Base-by-base conservation (phyloP, 306 rosid genomes). In the Cajanus cajan region DNA sequence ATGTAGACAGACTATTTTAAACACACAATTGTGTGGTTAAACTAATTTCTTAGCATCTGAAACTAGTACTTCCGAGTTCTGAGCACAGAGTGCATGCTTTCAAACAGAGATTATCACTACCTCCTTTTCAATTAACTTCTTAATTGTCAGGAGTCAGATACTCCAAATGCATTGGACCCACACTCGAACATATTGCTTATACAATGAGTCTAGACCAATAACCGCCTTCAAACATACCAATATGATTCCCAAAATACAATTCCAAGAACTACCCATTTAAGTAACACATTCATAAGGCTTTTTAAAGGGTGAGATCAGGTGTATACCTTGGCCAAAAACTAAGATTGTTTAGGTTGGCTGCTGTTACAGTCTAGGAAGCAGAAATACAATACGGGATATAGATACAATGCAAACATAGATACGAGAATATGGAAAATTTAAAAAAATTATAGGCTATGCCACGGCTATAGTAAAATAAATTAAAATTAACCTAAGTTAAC, bases 11-110 rank as follows among this genome's bases (percentile, higher is more conserved):
- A 16, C 73, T 52, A 45, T 47, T 65, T 8, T 25, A 47, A 24
- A 59, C 76, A 47, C 76, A 47, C 44, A 66, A 39, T 47, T 74
- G 51, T 21, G 55, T 15, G 68, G 44, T 61, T 69, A 39, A 18
- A 74, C 37, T 62, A 55, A 48, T 67, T 59, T 73, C 24, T 54
- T 44, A 62, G 67, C 77, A 68, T 36, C 36, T 18, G 54, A 6
- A 73, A 31, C 66, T 12, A 58, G 66, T 59, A 41, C 12, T 50
- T 77, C 71, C 24, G 12, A 47, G 76, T 57, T 57, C 64, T 12
- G 16, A 57, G 39, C 40, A 51, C 13, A 44, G 22, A 7, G 11
- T 58, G 67, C 76, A 40, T 22, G 55, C 67, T 72, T 71, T 58
- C 59, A 7, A 31, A 71, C 71, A 33, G 64, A 33, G 61, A 57